Evolutionary conservation across 2,329 filamentous ascomycete genomes (phyloP).

Genomic region (Sordariomycetes sp.): DNA sequence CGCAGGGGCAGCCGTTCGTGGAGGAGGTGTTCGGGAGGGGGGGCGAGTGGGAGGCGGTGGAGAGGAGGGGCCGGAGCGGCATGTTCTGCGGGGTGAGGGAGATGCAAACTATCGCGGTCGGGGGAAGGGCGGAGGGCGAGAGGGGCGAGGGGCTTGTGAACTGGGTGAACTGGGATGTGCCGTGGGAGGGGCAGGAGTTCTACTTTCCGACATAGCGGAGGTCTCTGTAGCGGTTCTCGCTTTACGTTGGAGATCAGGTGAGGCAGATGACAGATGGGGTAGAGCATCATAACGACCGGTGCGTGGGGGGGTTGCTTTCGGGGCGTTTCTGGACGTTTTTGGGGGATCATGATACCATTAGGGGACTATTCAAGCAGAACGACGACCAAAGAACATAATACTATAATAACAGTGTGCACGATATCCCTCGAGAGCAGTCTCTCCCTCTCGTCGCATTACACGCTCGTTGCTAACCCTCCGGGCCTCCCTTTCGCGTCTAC

Average conservation of each 20-base stretch:
- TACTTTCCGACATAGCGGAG: neutral
- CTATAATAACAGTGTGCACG: neutral
- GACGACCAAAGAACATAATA: neutral
- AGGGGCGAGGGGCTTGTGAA: conserved; percentile 5
- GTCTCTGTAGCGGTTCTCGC: neutral
- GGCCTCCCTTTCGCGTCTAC: neutral
- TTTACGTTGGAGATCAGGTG: neutral
- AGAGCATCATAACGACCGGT: neutral
- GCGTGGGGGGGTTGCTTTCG: neutral
- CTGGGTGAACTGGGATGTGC: neutral
- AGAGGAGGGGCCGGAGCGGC: conserved; percentile 35
- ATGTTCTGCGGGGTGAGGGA: conserved; percentile 45
- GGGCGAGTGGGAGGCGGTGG: conserved; percentile 27
- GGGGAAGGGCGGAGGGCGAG: conserved; percentile 7
- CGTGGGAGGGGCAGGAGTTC: neutral
- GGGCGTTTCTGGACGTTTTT: neutral
- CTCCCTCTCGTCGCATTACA: neutral
- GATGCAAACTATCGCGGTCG: conserved; percentile 25
- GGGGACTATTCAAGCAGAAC: neutral
- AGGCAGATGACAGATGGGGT: neutral
- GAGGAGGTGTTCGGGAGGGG: conserved; percentile 36
- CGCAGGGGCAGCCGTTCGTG: conserved; percentile 40
- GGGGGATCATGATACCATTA: neutral
- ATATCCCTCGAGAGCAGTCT: neutral
- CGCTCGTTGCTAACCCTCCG: neutral